Base-by-base conservation (phyloP, 1,284 basidiomycete genomes). In the Melanopsichium pennsylvanicum region DNA sequence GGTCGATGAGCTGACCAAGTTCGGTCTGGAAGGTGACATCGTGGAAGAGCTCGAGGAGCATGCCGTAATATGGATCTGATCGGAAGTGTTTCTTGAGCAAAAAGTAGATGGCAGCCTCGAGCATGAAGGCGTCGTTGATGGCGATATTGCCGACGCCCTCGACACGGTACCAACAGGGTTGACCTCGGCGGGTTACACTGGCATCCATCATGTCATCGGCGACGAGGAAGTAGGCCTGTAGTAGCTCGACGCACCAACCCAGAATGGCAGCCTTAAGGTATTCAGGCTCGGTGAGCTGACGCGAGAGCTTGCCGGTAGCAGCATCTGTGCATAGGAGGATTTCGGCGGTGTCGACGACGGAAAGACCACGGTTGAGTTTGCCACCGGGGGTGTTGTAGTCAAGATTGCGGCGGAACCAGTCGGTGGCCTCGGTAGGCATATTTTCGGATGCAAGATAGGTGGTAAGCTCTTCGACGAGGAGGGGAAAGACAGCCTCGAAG, bases 181-280 rank as follows among this genome's bases (percentile, higher is more conserved):
- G 94, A n/a, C 91, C 90, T n/a, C 95, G 89, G 34, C 96, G 90
- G 6, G 94, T 98, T 75, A 96, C 88, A 43, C 89, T 92, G 21
- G 86, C 83, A 82, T 98, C 96, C 94, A 97, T 98, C 82, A 98
- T 94, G 82, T 98, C 95, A 83, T 98, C 95, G 19, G 93, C 88
- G 51, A 98, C 94, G 51, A 98, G 87, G 87, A 97, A 97, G 84
- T 91, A 97, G 0, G 93, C 93, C 89, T 98, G 96, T 13, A 97
- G 87, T 91, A 97, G 85, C 83, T 98, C 95, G 70, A 98, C 88
- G 82, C 91, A 90, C 96, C 95, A 98, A 7, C 95, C 96, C 35
- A 98, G 85, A 36, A 97, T 85, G 8, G 93, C 95, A 8, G 92
- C 88, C 72, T 90, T 87, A 82, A 89, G 85, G 84, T 96, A 97